These are phyloP conservation scores for Pichia nanzhaoensis DNA, from an alignment of 805 yeast species.

Conservation along the genomic window DNA sequence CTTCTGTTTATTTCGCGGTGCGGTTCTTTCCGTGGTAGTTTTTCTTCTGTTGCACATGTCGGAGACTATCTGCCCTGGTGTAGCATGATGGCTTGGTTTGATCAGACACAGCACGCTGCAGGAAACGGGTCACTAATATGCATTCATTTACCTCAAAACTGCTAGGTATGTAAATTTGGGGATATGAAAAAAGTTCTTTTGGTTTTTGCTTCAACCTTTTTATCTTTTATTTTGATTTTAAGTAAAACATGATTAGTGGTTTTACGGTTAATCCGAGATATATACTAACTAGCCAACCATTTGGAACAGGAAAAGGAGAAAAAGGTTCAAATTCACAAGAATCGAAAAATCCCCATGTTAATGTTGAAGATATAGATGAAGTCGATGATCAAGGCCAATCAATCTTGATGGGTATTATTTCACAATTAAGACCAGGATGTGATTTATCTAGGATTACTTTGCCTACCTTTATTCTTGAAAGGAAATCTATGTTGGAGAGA, in stretches of 20 bases:
- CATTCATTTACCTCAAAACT: slow-evolving; percentile 10
- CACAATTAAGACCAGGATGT: slow-evolving; percentile 88
- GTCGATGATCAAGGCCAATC: slow-evolving; percentile 86
- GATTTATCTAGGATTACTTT: slow-evolving; percentile 86
- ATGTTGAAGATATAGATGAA: slow-evolving; percentile 79
- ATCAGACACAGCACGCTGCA: not conserved
- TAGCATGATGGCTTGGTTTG: not conserved
- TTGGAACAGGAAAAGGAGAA: slow-evolving; percentile 6
- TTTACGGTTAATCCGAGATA: no score
- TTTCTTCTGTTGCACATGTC: no score
- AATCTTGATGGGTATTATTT: slow-evolving; percentile 76
- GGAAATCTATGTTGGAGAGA: slow-evolving; percentile 93
- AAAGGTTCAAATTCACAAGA: not conserved
- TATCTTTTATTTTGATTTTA: not conserved
- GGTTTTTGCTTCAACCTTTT: not conserved
- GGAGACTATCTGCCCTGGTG: no score
- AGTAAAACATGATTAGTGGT: no score
- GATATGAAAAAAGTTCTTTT: not conserved
- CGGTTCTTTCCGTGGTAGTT: no score
- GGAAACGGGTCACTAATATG: not conserved
- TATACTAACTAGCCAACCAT: not conserved
- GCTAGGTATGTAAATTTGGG: slow-evolving; percentile 6
- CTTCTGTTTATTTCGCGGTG: no score
- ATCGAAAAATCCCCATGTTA: slow-evolving; percentile 7
- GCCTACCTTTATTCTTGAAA: slow-evolving; percentile 91